Conservation (phyloP, 2,329 filamentous ascomycete genomes). For the Salinomyces thailandicus region DNA sequence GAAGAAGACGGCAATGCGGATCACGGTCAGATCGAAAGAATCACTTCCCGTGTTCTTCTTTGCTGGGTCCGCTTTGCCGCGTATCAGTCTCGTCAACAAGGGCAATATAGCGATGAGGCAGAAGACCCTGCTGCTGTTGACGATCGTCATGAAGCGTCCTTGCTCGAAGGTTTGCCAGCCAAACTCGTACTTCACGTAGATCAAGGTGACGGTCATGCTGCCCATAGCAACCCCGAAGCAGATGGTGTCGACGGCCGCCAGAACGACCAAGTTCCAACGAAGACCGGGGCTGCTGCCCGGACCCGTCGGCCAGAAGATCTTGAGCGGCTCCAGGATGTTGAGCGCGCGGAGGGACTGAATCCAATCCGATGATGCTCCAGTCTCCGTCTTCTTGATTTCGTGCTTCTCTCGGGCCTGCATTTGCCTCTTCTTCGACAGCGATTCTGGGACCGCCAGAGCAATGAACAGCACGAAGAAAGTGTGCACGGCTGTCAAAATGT, state of each 20-base stretch:
- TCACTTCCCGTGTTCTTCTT: constrained; percentile 61
- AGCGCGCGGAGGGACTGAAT: constrained; percentile 34
- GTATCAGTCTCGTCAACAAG: constrained; percentile 63
- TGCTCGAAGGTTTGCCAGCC: constrained; percentile 73
- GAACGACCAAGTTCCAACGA: constrained; percentile 68
- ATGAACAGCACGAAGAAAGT: constrained; percentile 63
- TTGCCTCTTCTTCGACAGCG: constrained; percentile 64
- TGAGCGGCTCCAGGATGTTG: constrained; percentile 68
- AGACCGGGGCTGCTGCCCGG: constrained; percentile 50
- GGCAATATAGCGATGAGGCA: constrained; percentile 68
- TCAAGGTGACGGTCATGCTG: constrained; percentile 65
- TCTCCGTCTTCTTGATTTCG: constrained; percentile 27
- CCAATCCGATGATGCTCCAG: constrained; percentile 30
- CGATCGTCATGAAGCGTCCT: constrained; percentile 68
- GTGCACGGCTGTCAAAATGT: constrained; percentile 64
- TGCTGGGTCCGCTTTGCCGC: constrained; percentile 40
- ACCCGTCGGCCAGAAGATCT: constrained; percentile 64
- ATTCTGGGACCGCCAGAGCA: constrained; percentile 68
- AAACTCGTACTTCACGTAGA: constrained; percentile 75
- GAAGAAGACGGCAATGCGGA: constrained; percentile 61
- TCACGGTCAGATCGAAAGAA: constrained; percentile 62
- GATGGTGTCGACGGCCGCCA: constrained; percentile 71
- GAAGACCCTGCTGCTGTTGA: constrained; percentile 66
- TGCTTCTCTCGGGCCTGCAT: constrained; percentile 59
- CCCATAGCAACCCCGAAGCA: constrained; percentile 77